These are phyloP conservation scores for Leccinum subspadiceum DNA, from an alignment of 1,284 basidiomycete species.

Conservation along the genomic window DNA sequence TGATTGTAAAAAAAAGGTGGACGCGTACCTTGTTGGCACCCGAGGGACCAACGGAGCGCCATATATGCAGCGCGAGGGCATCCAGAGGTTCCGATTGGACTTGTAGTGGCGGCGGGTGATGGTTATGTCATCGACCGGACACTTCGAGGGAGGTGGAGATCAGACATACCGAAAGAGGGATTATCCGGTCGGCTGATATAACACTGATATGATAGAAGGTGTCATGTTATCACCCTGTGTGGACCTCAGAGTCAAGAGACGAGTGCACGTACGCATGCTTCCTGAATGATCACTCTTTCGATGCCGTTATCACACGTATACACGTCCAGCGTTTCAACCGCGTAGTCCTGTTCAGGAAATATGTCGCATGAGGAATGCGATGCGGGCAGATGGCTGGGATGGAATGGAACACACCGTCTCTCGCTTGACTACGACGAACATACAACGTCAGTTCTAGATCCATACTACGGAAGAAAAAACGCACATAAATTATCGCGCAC, in stretches of 20 bases:
- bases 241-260: neutral
- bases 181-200: constrained; percentile 65
- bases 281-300: constrained; percentile 42
- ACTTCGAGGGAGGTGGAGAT: neutral
- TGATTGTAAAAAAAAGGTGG: neutral
- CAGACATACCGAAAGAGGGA: constrained; percentile 52
- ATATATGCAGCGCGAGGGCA: constrained; percentile 64
- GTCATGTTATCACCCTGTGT: neutral
- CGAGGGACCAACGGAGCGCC: constrained; percentile 72
- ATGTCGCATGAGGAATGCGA: neutral
- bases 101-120: constrained; percentile 24
- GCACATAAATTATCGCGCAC: constrained; percentile 76
- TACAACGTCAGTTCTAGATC: neutral
- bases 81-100: constrained; percentile 78
- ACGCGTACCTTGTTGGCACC: constrained; percentile 70
- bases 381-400: neutral
- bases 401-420: constrained; percentile 60
- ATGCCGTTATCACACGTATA: constrained; percentile 44
- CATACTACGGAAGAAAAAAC: neutral
- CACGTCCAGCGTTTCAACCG: constrained; percentile 47
- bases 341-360: constrained; percentile 44
- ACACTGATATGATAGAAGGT: constrained; percentile 33
- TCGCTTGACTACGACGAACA: constrained; percentile 56
- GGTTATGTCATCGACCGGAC: neutral
- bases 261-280: constrained; percentile 29